Conservation (phyloP, 2,329 filamentous ascomycete genomes). For the Sporothrix schenckii region DNA sequence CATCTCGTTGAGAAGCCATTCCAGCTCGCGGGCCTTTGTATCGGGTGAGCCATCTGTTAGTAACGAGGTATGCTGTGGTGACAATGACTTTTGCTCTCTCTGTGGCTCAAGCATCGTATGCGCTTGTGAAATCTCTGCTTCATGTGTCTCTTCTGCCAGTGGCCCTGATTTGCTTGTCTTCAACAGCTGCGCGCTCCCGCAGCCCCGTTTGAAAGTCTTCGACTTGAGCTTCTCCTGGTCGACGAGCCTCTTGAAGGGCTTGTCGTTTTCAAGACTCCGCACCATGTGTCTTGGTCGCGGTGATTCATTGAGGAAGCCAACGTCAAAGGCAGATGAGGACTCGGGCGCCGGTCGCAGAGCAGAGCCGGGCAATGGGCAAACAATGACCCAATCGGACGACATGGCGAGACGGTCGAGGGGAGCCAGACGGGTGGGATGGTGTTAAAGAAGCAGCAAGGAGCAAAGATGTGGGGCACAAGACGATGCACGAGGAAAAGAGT, state of each 20-base stretch:
- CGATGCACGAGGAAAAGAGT: not conserved
- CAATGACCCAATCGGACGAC: slow-evolving; percentile 29
- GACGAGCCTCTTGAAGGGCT: not conserved
- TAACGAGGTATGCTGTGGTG: not conserved
- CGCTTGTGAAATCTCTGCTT: not conserved
- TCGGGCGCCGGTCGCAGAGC: not conserved
- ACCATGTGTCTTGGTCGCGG: not conserved
- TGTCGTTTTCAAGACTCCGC: not conserved
- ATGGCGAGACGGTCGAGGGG: not conserved
- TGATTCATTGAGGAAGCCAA: not conserved
- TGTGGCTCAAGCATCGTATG: too few species aligned
- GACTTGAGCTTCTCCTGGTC: slow-evolving; percentile 18
- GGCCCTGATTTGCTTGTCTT: too few species aligned
- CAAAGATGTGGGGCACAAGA: not conserved
- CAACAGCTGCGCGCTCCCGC: too few species aligned
- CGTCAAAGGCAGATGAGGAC: not conserved
- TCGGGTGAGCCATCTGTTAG: slow-evolving; percentile 37
- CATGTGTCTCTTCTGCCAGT: not conserved
- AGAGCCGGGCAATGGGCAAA: not conserved
- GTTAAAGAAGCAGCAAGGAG: not conserved
- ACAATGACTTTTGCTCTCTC: not conserved
- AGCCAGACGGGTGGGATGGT: not conserved
- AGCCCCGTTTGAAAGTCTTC: not conserved
- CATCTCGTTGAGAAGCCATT: slow-evolving; percentile 58
- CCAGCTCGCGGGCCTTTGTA: slow-evolving; percentile 55